Conservation (phyloP, 257 asterid species). For the Solanum chiquidenum region DNA sequence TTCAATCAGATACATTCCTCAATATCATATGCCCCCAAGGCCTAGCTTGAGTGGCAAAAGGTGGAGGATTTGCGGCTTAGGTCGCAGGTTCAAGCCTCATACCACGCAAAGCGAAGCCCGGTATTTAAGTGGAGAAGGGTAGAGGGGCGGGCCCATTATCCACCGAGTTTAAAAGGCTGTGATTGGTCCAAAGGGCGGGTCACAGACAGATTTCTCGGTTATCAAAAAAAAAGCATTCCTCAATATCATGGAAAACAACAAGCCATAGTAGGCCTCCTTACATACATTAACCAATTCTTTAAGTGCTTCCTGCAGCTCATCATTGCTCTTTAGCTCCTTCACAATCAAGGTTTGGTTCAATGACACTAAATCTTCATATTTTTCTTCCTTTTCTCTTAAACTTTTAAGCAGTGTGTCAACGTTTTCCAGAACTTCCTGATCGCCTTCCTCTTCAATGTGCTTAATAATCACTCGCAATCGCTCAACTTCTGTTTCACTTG, state of each 20-base stretch:
- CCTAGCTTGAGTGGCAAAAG: no score
- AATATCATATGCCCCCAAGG: not conserved
- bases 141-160: no score
- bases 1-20: not conserved
- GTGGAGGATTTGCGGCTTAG: no score
- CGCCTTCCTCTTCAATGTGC: slow-evolving; percentile 65
- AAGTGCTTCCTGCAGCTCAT: slow-evolving; percentile 88
- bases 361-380: slow-evolving; percentile 45
- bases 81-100: no score
- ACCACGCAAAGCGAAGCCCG: no score
- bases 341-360: slow-evolving; percentile 57
- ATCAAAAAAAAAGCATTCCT: not conserved
- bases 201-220: no score
- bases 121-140: no score
- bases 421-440: slow-evolving; percentile 45
- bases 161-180: no score
- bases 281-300: slow-evolving; percentile 84
- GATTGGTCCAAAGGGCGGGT: no score
- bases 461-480: slow-evolving; percentile 59
- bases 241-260: not conserved
- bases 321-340: slow-evolving; percentile 70
- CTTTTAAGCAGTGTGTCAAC: slow-evolving; percentile 42
- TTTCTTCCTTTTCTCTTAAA: slow-evolving; percentile 74
- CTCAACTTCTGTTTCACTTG: slow-evolving; percentile 68
- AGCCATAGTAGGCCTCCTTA: not conserved